phyloP scores from a whole-genome alignment of 1,284 basidiomycete species.

The Cutaneotrichosporon cyanovorans region DNA sequence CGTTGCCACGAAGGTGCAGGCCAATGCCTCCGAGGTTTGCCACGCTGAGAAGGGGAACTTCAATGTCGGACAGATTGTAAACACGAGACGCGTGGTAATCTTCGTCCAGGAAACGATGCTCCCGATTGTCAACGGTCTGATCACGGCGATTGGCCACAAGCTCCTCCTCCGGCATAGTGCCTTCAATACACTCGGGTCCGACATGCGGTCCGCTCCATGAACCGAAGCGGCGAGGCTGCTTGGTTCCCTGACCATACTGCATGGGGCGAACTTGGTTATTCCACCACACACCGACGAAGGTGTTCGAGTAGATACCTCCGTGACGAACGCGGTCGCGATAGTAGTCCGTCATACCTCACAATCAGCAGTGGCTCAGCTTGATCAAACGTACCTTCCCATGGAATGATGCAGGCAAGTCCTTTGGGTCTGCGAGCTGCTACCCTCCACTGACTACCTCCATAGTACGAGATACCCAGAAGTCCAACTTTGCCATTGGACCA shows the following conservation, averaged over 20 bases:
- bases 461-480: constrained; percentile 40
- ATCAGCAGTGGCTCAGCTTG: no score
- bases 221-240: constrained; percentile 17
- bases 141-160: constrained; percentile 26
- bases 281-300: constrained; percentile 37
- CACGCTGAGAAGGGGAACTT: constrained; percentile 34
- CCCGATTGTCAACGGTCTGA: constrained; percentile 30
- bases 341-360: constrained; percentile 39
- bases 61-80: constrained; percentile 34
- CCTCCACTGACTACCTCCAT: constrained; percentile 37
- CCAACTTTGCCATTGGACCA: constrained; percentile 41
- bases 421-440: constrained; percentile 40
- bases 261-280: constrained; percentile 32
- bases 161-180: constrained; percentile 26
- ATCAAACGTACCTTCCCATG: constrained; percentile 44
- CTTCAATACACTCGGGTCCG: constrained; percentile 32
- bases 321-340: constrained; percentile 38
- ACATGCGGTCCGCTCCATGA: no score
- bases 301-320: constrained; percentile 36
- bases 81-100: constrained; percentile 29
- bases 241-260: constrained; percentile 33
- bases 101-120: constrained; percentile 29
- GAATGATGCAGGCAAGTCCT: constrained; percentile 38
- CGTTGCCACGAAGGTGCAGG: constrained; percentile 39
- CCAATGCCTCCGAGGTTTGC: constrained; percentile 39